Percentiles rank a stretch among this genome's conserved stretches.
Evolutionary conservation across 169 alveolate species (phyloP).

Genomic region (Ichthyophthirius multifiliis): DNA sequence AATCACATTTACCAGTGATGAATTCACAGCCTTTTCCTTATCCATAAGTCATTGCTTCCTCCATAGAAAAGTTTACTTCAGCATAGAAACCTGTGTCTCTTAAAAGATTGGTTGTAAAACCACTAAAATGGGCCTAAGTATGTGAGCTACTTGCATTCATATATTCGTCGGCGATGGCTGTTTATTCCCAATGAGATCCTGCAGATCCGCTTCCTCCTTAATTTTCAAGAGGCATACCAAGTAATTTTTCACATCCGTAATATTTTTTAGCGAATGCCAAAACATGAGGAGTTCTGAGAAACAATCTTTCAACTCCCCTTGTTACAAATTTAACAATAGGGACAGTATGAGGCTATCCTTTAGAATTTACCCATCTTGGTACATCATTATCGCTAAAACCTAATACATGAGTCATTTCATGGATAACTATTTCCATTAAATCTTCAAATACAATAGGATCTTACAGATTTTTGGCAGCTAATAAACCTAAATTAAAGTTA

Average conservation of each 20-base stretch:
- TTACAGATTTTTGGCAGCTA: background rate
- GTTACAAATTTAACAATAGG: background rate
- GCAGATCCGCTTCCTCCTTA: constrained; percentile 1
- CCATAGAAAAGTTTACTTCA: background rate
- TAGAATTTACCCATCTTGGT: background rate
- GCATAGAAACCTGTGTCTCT: constrained; percentile 9
- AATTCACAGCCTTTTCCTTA: background rate
- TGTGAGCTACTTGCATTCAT: too few relatives aligned
- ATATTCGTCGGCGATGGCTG: too few relatives aligned
- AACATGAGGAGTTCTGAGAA: constrained; percentile 29
- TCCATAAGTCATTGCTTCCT: background rate
- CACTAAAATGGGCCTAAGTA: too few relatives aligned
- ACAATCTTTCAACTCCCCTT: background rate
- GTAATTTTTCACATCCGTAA: constrained; percentile 28
- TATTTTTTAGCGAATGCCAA: constrained; percentile 25
- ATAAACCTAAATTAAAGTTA: background rate
- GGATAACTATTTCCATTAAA: background rate
- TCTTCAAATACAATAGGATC: background rate
- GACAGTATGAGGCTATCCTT: background rate
- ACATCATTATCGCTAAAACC: constrained; percentile 7
- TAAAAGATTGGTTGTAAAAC: background rate
- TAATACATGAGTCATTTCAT: constrained; percentile 14
- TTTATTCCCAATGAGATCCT: too few relatives aligned
- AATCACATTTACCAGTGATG: background rate
- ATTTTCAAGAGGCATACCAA: constrained; percentile 50